Evolutionary conservation across 495 filamentous ascomycete species (phyloP).

Genomic region (Aspergillus sclerotioniger): DNA sequence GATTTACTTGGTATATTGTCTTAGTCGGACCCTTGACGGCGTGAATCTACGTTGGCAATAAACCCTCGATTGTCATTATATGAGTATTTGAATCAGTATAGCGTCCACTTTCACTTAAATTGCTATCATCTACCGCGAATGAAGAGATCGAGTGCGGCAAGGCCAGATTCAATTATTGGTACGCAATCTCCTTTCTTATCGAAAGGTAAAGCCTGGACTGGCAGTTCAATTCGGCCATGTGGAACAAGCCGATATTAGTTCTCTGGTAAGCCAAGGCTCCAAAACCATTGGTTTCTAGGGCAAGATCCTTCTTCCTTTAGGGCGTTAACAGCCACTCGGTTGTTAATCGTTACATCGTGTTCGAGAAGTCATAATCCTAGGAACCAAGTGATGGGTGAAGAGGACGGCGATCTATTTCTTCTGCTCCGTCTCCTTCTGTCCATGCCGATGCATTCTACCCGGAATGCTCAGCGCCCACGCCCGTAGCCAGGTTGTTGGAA

Average conservation of each 20-base stretch:
- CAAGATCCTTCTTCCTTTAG: neutral
- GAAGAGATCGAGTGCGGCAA: neutral
- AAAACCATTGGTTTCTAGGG: neutral
- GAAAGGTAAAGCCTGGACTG: neutral
- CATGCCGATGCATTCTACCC: neutral
- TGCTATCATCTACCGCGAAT: neutral
- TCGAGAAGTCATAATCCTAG: neutral
- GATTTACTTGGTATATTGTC: neutral
- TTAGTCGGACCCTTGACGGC: neutral
- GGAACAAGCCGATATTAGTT: neutral
- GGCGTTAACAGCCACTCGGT: neutral
- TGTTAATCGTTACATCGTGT: neutral
- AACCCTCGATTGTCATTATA: neutral
- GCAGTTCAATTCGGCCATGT: neutral
- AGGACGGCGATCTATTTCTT: neutral
- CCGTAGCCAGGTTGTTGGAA: constrained; percentile 52
- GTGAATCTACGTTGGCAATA: neutral
- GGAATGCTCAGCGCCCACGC: constrained; percentile 35
- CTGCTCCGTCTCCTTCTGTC: neutral
- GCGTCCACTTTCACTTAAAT: neutral
- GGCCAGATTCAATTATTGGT: neutral
- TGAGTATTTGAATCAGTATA: neutral
- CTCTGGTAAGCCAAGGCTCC: neutral
- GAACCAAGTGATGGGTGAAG: neutral
- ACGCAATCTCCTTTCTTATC: neutral